Conservation (phyloP, 208 protist species). For the Porcisia deanei region DNA sequence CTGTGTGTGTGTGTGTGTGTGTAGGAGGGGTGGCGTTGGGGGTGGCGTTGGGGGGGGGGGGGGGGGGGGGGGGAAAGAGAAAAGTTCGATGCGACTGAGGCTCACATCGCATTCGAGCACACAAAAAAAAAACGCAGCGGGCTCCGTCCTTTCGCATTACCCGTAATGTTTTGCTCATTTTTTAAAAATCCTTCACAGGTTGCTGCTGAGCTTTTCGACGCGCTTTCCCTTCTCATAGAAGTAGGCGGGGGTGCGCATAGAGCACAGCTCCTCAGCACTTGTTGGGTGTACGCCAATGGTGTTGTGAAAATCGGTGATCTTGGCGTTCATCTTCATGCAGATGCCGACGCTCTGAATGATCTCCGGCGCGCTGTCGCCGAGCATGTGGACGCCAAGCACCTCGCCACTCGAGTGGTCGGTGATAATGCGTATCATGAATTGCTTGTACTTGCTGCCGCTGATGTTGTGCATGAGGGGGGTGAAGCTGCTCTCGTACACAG, state of each 20-base stretch:
- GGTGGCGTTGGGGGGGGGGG: background rate
- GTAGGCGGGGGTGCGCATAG: slow-evolving; percentile 84
- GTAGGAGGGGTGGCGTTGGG: background rate
- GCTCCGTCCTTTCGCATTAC: no score
- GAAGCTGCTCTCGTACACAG: slow-evolving; percentile 88
- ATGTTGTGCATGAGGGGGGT: slow-evolving; percentile 91
- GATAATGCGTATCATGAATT: slow-evolving; percentile 86
- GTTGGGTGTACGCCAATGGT: slow-evolving; percentile 97
- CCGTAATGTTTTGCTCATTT: no score
- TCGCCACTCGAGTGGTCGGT: slow-evolving; percentile 75
- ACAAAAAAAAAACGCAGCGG: no score
- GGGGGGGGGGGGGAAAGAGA: background rate
- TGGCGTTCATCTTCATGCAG: slow-evolving; percentile 90
- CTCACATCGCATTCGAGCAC: background rate
- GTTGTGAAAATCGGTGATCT: slow-evolving; percentile 94
- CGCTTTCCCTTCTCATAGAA: slow-evolving; percentile 77
- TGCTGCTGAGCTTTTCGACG: slow-evolving; percentile 71
- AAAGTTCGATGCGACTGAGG: background rate
- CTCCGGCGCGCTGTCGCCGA: slow-evolving; percentile 83
- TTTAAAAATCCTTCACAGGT: slow-evolving; percentile 33
- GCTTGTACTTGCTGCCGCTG: slow-evolving; percentile 83
- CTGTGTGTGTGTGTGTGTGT: no score
- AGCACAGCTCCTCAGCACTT: slow-evolving; percentile 93
- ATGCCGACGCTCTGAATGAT: slow-evolving; percentile 92
- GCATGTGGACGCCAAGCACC: slow-evolving; percentile 91